Evolutionary conservation across 2,329 filamentous ascomycete genomes (phyloP).

Genomic region (Chrysoporthe puriensis): DNA sequence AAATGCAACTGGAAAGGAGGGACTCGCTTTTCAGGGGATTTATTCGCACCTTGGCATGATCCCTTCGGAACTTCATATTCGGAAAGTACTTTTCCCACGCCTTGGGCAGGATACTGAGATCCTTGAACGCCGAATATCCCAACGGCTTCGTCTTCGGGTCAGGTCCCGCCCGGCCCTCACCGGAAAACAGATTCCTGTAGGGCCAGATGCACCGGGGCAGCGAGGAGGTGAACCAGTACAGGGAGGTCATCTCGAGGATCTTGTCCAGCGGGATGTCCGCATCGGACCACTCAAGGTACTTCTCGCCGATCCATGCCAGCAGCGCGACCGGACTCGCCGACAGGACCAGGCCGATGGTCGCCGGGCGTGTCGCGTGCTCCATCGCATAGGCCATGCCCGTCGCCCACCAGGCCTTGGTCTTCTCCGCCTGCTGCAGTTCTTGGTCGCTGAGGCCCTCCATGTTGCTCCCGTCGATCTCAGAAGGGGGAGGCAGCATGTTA

Average conservation of each 20-base stretch:
- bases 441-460: conserved; percentile 29
- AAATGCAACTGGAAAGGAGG: neutral
- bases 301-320: conserved; percentile 61
- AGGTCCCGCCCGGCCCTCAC: neutral
- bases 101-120: conserved; percentile 45
- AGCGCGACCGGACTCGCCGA: conserved; percentile 58
- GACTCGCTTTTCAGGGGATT: neutral
- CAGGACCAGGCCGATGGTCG: conserved; percentile 60
- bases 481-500: neutral
- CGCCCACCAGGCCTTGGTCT: conserved; percentile 43
- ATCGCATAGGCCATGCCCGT: conserved; percentile 53
- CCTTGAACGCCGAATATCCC: conserved; percentile 50
- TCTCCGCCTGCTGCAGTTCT: conserved; percentile 44
- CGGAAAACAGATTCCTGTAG: conserved; percentile 44
- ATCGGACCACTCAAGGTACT: conserved; percentile 59
- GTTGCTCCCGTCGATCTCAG: neutral
- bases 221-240: conserved; percentile 60
- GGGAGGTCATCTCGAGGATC: conserved; percentile 52
- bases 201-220: conserved; percentile 53
- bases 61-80: conserved; percentile 27
- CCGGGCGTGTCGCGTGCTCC: conserved; percentile 57
- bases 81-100: conserved; percentile 36
- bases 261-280: conserved; percentile 39
- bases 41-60: conserved; percentile 28
- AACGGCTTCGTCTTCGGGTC: conserved; percentile 44